Percentiles rank a stretch among this genome's conserved stretches.
Evolutionary conservation across 768 basidiomycete species (phyloP).

Genomic region (Dioszegia crocea): DNA sequence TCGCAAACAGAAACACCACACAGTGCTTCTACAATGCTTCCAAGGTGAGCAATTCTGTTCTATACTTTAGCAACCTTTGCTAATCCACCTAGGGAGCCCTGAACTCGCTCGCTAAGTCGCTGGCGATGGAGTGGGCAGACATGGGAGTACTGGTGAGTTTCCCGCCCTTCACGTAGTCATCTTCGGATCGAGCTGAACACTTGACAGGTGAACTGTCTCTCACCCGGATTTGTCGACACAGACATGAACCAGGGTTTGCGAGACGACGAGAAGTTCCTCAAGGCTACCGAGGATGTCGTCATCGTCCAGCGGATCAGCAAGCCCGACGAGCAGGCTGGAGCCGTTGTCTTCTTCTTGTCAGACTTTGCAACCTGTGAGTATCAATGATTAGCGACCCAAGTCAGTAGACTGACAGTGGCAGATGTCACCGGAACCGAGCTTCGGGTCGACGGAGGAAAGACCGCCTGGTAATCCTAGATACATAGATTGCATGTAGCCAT

Average conservation of each 20-base stretch:
- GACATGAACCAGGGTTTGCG: constrained; percentile 38
- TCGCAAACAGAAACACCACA: constrained; percentile 32
- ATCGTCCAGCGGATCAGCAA: constrained; percentile 28
- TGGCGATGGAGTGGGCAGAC: constrained; percentile 46
- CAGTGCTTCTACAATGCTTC: constrained; percentile 45
- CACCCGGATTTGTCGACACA: constrained; percentile 17
- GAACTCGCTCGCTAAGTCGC: constrained; percentile 31
- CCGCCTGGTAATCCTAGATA: constrained; percentile 22
- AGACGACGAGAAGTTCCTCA: constrained; percentile 19
- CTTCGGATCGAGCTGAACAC: not conserved
- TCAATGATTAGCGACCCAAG: not conserved
- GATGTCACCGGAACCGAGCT: constrained; percentile 37
- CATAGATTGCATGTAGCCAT: not conserved
- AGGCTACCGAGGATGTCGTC: constrained; percentile 11
- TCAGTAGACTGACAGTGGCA: not conserved
- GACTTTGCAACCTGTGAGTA: constrained; percentile 42
- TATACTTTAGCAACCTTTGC: not conserved
- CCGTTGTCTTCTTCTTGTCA: constrained; percentile 38
- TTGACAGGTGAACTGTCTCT: constrained; percentile 23
- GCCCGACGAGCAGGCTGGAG: constrained; percentile 41
- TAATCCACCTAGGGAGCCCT: constrained; percentile 29
- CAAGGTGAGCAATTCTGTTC: not conserved
- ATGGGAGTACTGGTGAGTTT: constrained; percentile 31
- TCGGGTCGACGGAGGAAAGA: constrained; percentile 39
- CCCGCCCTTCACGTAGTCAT: not conserved